Evolutionary conservation across 345 rosid species (phyloP), one percentile per base, ranked within the genome.

Genomic region (Brassica cretica): DNA sequence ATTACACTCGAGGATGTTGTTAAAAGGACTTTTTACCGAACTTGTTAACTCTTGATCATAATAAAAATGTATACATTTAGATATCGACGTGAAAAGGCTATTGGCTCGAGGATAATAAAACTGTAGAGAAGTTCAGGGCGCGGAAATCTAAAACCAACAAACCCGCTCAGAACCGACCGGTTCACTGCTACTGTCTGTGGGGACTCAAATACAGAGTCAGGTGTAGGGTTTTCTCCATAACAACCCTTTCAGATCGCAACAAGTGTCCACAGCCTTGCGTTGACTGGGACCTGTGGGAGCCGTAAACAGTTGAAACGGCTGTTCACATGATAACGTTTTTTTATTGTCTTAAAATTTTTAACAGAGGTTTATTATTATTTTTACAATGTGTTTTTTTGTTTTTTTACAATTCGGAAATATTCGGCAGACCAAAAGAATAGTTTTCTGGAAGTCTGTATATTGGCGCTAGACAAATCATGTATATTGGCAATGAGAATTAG

Each of bases 221-320:
- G 46, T 70, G 29, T 10, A 70, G 55, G 62, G 14, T 76, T 68
- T 76, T 32, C 12, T 69, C 37, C 39, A 16, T 63, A 49, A 51
- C 70, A 70, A 62, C 41, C 70, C 64, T 70, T 55, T 49, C 6
- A n/a, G n/a, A 63, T 70, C 11, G 5, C 75, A 53, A 77, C 70
- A 76, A 63, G 70, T 70, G 80, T 76, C 80, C 65, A 68, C 10
- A n/a, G 9, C 9, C 19, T 76, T 32, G 70, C 70, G 41, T 76
- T 76, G 70, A 69, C 70, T 63, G 16, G 49, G 81, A 56, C 66
- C 75, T 8, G 2, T 51, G 8, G 58, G 53, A 46, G 53, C 53
- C 53, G 16, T 51, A 51, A 64, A 64, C 65, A 1, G 1, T n/a
- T 53, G 10, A 53, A 53, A 77, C 72, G 49, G 61, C 4, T 33